Base-by-base conservation (phyloP, 2,329 filamentous ascomycete species). In the Phialophora expanda region DNA sequence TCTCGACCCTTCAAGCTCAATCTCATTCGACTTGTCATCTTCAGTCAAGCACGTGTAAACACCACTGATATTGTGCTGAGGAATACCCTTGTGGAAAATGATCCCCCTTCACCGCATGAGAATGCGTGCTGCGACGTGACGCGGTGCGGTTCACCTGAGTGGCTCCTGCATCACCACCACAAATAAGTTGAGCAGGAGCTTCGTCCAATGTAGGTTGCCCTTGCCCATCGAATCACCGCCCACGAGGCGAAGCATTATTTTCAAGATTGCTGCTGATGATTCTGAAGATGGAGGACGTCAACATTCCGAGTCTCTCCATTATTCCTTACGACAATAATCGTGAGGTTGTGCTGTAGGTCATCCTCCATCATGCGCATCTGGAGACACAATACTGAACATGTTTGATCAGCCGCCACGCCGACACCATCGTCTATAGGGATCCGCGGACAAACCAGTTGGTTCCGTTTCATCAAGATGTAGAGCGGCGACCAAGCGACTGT, bases 401-500 rank as follows among this genome's bases (percentile, higher is more conserved):
- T 53, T 48, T 56, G 56, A 60, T 26, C 74, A 98, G 95, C 60
- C 95, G 94, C 68, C 93, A 97, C 77, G 90, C 92, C 75, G 92
- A 97, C 80, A 90, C 93, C 24, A 89, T 99, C 64, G 95, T 99
- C 53, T 89, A 98, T 44, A 93, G 91, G 75, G 94, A 99, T 79
- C 90, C 89, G 55, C 84, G 87, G 32, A 97, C 93, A 6, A 90
- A 89, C 69, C 91, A 93, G 73, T 87, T 99, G 70, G 89, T 91
- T 67, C 88, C 85, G 72, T 82, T 84, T 41, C 81, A 85, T 61
- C 78, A 83, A 66, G 81, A 79, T 32, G 74, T 93, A 65, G 86
- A 88, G 24, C 57, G 62, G 56, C 67, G 64, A 22, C 53, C 69
- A 24, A 76, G 87, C 65, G 88, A 93, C 75, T 99, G 96, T 75